Evolutionary conservation across 768 basidiomycete species (phyloP).

Genomic region (Panaeolus cyanescens): DNA sequence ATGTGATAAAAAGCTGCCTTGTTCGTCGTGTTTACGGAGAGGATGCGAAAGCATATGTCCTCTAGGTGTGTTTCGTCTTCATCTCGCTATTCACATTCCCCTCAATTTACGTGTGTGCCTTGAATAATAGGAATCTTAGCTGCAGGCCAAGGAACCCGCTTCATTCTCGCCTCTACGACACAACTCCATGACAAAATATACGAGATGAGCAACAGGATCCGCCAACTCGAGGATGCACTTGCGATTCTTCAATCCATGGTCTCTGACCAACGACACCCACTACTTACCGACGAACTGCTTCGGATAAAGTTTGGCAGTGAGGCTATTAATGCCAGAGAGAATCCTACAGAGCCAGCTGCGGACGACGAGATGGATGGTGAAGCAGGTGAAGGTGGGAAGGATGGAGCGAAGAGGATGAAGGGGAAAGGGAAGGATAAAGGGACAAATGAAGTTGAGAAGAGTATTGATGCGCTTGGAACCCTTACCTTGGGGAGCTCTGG

Average conservation of each 20-base stretch:
- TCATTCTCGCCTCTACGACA: slow-evolving; percentile 66
- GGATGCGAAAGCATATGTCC: slow-evolving; percentile 69
- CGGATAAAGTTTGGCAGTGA: slow-evolving; percentile 61
- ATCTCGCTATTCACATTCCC: background rate
- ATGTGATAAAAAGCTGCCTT: slow-evolving; percentile 55
- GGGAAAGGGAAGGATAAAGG: slow-evolving; percentile 24
- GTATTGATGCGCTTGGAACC: slow-evolving; percentile 63
- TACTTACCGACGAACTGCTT: slow-evolving; percentile 55
- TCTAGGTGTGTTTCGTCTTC: slow-evolving; percentile 38
- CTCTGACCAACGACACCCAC: slow-evolving; percentile 59
- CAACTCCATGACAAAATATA: slow-evolving; percentile 66
- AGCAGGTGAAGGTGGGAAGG: background rate
- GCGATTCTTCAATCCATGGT: slow-evolving; percentile 60
- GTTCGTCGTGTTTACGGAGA: slow-evolving; percentile 51
- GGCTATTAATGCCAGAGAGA: slow-evolving; percentile 33
- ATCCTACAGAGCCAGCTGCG: slow-evolving; percentile 7
- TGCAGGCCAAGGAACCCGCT: slow-evolving; percentile 56
- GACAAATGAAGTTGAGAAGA: slow-evolving; percentile 23
- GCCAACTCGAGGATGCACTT: slow-evolving; percentile 68
- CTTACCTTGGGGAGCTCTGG: slow-evolving; percentile 63
- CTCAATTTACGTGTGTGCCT: background rate
- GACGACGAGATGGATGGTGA: background rate
- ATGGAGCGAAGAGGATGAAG: background rate
- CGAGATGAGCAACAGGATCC: slow-evolving; percentile 68
- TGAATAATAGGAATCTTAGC: slow-evolving; percentile 42